Conservation (phyloP, 2,329 filamentous ascomycete genomes). For the Cladosporium sp. region DNA sequence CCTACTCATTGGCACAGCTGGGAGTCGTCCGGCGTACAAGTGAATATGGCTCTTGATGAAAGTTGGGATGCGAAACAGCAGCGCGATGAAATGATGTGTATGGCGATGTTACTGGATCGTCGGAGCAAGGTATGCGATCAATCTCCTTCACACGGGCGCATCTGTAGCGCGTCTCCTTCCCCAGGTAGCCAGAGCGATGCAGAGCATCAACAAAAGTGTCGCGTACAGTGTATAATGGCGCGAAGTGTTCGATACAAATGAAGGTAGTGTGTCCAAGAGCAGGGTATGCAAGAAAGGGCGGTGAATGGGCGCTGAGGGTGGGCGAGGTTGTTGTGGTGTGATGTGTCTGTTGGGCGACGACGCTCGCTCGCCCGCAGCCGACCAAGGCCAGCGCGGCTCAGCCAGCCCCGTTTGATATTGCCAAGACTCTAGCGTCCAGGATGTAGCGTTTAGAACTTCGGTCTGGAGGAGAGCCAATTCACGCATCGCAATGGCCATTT, state of each 20-base stretch:
- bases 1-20: slow-evolving; percentile 1
- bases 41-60: background rate
- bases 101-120: background rate
- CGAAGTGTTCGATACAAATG: background rate
- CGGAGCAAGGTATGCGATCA: background rate
- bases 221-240: background rate
- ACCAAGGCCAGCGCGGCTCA: background rate
- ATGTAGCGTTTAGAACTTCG: slow-evolving; percentile 2
- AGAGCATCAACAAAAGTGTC: slow-evolving; percentile 11
- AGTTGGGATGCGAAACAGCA: background rate
- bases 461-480: background rate
- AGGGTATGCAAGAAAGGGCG: slow-evolving; percentile 1
- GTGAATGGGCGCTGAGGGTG: background rate
- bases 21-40: background rate
- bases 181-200: background rate
- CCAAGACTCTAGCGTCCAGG: background rate
- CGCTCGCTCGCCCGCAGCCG: background rate
- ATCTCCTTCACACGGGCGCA: slow-evolving; percentile 7
- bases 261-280: background rate
- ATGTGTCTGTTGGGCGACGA: slow-evolving; percentile 1
- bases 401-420: slow-evolving; percentile 1
- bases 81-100: background rate
- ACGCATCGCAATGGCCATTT: background rate
- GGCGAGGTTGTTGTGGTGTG: background rate
- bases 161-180: slow-evolving; percentile 11